These are phyloP conservation scores for Zasmidium cellare DNA, from an alignment of 2,329 filamentous ascomycete genomes.

Conservation along the genomic window DNA sequence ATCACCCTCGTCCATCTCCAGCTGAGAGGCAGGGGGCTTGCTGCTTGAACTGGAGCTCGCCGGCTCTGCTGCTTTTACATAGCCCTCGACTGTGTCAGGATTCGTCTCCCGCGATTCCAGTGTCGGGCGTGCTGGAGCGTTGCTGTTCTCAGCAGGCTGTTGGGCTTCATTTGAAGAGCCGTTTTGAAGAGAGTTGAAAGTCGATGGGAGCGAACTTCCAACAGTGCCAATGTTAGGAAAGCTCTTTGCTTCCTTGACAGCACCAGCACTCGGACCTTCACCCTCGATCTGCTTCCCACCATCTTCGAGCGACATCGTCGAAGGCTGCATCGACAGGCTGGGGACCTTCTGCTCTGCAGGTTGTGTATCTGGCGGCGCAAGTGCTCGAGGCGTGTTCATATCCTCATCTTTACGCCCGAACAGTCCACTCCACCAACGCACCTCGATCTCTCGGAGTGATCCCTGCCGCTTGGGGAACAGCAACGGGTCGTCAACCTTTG, in stretches of 20 bases:
- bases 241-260: conserved; percentile 6
- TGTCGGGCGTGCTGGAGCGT: conserved; percentile 6
- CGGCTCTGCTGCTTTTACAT: neutral
- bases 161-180: neutral
- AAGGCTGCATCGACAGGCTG: neutral
- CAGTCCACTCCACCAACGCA: conserved; percentile 90
- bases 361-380: conserved; percentile 13
- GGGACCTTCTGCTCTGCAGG: neutral
- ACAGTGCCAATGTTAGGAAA: conserved; percentile 2
- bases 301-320: neutral
- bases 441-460: conserved; percentile 52
- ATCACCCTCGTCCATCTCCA: conserved; percentile 11
- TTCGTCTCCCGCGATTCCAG: conserved; percentile 16
- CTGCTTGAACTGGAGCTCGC: neutral
- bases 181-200: conserved; percentile 1
- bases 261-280: neutral
- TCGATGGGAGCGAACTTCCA: conserved; percentile 2
- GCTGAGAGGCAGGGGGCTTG: neutral
- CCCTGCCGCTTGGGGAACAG: conserved; percentile 65
- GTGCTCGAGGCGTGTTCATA: conserved; percentile 70
- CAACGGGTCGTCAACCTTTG: conserved; percentile 74
- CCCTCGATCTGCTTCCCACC: neutral
- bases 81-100: conserved; percentile 10
- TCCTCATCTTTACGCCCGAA: conserved; percentile 87
- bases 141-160: neutral